A percentile compares a stretch with the other conserved stretches of the same genome.
phyloP scores from a whole-genome alignment of 805 yeast species.

The Zygotorulaspora florentina region DNA sequence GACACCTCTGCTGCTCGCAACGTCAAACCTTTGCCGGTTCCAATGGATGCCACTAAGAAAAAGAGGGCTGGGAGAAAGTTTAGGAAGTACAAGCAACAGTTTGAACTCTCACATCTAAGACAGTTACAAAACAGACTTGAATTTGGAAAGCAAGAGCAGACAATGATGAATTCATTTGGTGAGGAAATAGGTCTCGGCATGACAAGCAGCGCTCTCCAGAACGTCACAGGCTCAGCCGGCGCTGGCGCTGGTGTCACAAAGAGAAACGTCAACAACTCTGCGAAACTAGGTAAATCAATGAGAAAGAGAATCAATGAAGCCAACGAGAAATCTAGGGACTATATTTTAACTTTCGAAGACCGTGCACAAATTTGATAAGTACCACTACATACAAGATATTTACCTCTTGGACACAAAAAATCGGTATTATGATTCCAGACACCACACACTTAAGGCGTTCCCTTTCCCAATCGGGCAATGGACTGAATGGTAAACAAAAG shows the following conservation, averaged over 20 bases:
- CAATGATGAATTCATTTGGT: slow-evolving; percentile 60
- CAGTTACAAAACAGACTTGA: slow-evolving; percentile 80
- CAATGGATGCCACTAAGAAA: slow-evolving; percentile 70
- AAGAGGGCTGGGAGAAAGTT: slow-evolving; percentile 82
- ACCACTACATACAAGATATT: neutral
- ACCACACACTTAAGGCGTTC: neutral
- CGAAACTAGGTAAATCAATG: slow-evolving; percentile 61
- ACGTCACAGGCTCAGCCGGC: slow-evolving; percentile 21
- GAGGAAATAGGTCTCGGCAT: slow-evolving; percentile 83
- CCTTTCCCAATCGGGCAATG: slow-evolving; percentile 10
- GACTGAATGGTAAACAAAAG: slow-evolving; percentile 4
- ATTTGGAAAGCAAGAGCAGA: slow-evolving; percentile 72
- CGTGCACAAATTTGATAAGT: neutral
- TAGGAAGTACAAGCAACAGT: slow-evolving; percentile 75
- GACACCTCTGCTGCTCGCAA: slow-evolving; percentile 72
- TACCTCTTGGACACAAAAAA: neutral
- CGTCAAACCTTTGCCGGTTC: slow-evolving; percentile 68
- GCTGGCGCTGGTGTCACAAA: slow-evolving; percentile 20
- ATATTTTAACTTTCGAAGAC: slow-evolving; percentile 4
- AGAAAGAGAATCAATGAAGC: slow-evolving; percentile 40
- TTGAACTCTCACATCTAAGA: slow-evolving; percentile 73
- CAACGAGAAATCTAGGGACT: slow-evolving; percentile 19
- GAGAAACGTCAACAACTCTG: slow-evolving; percentile 45
- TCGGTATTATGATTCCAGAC: neutral
- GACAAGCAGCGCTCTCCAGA: slow-evolving; percentile 35